Conservation (phyloP, 1,284 basidiomycete genomes). For the Agaricales sp. region DNA sequence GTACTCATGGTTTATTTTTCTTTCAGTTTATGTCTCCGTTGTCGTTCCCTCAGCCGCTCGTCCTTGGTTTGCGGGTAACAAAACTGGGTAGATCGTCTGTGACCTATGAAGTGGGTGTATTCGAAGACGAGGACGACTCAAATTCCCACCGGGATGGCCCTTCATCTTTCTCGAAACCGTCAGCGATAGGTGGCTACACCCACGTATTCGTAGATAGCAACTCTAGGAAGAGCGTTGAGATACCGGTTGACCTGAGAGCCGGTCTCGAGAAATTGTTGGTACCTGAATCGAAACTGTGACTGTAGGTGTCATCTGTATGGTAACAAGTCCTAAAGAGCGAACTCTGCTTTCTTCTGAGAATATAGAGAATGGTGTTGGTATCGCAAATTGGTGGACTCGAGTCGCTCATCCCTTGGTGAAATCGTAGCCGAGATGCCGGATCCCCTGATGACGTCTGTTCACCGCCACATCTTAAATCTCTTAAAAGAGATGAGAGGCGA, state of each 20-base stretch:
- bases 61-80: constrained; percentile 54
- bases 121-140: constrained; percentile 33
- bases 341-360: no score
- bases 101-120: constrained; percentile 66
- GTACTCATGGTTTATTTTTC: constrained; percentile 2
- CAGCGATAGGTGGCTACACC: constrained; percentile 68
- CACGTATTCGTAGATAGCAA: constrained; percentile 67
- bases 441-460: no score
- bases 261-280: constrained; percentile 31
- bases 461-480: no score
- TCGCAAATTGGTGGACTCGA: no score
- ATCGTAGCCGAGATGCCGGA: no score
- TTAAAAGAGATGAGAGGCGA: no score
- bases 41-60: constrained; percentile 56
- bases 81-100: constrained; percentile 64
- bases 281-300: neutral
- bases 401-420: no score
- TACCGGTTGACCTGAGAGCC: constrained; percentile 26
- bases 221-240: constrained; percentile 41
- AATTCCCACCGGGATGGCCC: neutral
- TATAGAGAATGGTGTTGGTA: no score
- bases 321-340: no score
- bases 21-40: constrained; percentile 52
- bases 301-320: no score
- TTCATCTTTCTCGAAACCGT: constrained; percentile 18